Conservation (phyloP, 2,329 filamentous ascomycete genomes). For the Aspergillus brunneoviolaceus region DNA sequence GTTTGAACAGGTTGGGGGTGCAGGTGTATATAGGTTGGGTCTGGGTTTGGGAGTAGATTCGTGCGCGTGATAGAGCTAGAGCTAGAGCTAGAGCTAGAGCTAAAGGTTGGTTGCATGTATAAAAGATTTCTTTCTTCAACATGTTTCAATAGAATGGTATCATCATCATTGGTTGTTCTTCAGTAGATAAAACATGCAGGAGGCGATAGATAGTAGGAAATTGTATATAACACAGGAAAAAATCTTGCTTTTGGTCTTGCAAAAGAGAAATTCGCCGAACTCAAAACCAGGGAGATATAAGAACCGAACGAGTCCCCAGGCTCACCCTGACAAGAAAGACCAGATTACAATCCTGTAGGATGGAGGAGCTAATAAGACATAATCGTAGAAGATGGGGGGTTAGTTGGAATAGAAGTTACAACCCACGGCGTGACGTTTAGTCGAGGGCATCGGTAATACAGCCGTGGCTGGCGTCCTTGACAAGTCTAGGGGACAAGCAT, state of each 20-base stretch:
- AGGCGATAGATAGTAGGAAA: neutral
- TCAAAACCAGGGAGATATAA: neutral
- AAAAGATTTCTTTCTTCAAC: no score
- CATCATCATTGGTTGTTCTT: neutral
- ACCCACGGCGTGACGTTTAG: constrained; percentile 16
- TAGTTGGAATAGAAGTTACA: constrained; percentile 8
- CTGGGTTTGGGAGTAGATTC: neutral
- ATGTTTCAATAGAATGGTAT: neutral
- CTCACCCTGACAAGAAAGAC: constrained; percentile 3
- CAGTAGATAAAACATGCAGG: neutral
- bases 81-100: neutral
- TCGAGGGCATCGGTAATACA: constrained; percentile 48
- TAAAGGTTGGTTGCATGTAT: neutral
- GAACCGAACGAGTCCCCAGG: neutral
- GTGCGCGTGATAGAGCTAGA: no score
- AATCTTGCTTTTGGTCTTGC: neutral
- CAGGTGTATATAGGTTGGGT: neutral
- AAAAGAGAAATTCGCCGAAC: neutral
- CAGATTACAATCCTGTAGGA: neutral
- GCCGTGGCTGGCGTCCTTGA: constrained; percentile 49
- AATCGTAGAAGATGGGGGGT: constrained; percentile 12
- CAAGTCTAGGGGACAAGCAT: constrained; percentile 22
- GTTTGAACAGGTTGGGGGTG: neutral
- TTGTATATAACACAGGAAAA: neutral
- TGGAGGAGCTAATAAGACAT: neutral